A percentile compares a stretch with the other conserved stretches of the same genome.
Conservation (phyloP, 441 rosid species). For the Flueggea neowawraea region DNA sequence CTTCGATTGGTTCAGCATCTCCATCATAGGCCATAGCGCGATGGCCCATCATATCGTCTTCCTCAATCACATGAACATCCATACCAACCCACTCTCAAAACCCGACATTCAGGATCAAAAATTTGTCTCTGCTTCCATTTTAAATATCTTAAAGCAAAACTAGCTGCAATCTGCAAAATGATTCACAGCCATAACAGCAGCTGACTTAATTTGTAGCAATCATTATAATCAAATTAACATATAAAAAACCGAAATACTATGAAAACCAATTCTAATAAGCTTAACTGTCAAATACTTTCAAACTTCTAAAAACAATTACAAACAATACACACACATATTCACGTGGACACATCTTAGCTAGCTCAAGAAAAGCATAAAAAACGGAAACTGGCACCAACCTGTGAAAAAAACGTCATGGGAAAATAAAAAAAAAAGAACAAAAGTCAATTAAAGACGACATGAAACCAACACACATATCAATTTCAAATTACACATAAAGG, state of each 20-base stretch:
- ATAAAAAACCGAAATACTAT: not conserved
- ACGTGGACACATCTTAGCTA: too few relatives aligned
- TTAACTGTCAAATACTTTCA: not conserved
- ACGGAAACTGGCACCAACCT: too few relatives aligned
- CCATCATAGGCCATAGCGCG: conserved; percentile 47
- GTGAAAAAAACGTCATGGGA: too few relatives aligned
- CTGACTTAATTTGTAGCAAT: not conserved
- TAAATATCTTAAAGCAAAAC: conserved; percentile 1
- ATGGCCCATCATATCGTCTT: conserved; percentile 38
- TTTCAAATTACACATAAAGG: conserved; percentile 1
- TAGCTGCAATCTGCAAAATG: conserved; percentile 22
- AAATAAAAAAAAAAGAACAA: conserved; percentile 1
- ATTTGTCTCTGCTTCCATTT: conserved; percentile 10
- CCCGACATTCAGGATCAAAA: conserved; percentile 8
- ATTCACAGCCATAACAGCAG: conserved; percentile 1
- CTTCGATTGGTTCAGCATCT: conserved; percentile 52
- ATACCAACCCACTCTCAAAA: conserved; percentile 24
- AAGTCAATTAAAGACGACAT: not conserved
- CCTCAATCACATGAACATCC: conserved; percentile 61
- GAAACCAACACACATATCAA: not conserved
- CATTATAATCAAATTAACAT: not conserved
- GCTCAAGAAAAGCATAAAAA: too few relatives aligned
- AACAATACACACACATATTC: too few relatives aligned
- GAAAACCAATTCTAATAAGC: too few relatives aligned
- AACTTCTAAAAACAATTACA: too few relatives aligned